Base-by-base conservation (phyloP, 306 rosid genomes). In the Biancaea sappan region DNA sequence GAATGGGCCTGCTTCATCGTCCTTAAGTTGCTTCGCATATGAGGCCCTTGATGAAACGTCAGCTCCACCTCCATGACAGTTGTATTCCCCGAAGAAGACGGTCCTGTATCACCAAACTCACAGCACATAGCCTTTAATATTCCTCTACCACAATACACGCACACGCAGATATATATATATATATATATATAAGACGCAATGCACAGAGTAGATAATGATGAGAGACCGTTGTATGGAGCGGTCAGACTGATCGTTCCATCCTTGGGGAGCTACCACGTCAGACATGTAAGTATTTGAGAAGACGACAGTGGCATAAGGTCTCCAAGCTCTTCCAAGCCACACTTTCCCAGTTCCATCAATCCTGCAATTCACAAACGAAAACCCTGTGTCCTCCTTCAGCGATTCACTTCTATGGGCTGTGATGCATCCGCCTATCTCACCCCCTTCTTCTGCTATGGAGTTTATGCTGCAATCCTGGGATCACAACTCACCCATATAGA, bases 271-370 rank as follows among this genome's bases (percentile, higher is more conserved):
- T 0, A 93, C 82, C 1, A 89, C 88, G 32, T 86, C 85, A 32
- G 92, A 82, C 97, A 93, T 89, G 72, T 54, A 82, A 0, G 97
- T 88, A 19, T 4, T 80, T 4, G 88, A 86, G 79, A 91, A 89
- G 31, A 93, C 77, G 0, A 86, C 96, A 4, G 91, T 80, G 40
- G 97, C 91, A 50, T 11, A 88, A 14, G 84, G 0, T 25, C 97
- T 91, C 98, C 97, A 91, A 2, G 98, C 96, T 82, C 98, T 77
- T 8, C 97, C 96, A 19, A 91, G 97, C 97, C 93, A 93, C 48
- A 89, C 91, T 73, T 72, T 89, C n/a, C 98, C 97, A 40, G 71
- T 86, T 13, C 98, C 98, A 60, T 6, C 31, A 59, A 93, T 84
- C 76, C 62, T 85, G 43, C 98, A 93, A 51, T 91, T 91, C 83